These are phyloP conservation scores for Dactylellina cionopaga DNA, from an alignment of 2,329 filamentous ascomycete species.

Conservation along the genomic window DNA sequence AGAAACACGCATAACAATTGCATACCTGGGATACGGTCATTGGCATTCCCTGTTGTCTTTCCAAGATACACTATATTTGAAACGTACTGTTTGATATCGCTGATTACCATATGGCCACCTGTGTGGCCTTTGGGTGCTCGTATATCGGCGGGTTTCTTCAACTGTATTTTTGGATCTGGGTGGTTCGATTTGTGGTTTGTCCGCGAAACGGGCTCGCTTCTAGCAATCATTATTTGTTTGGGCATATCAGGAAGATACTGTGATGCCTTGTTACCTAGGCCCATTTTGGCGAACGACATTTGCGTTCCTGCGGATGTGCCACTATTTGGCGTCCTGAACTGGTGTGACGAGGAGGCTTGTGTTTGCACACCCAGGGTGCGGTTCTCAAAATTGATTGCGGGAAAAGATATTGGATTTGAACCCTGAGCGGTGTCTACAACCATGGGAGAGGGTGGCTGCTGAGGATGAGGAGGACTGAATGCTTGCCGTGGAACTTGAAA, in stretches of 20 bases:
- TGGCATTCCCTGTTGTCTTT: background rate
- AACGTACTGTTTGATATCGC: conserved; percentile 1
- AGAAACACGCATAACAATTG: background rate
- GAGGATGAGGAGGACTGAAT: no score
- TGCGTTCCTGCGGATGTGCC: no score
- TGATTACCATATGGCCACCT: conserved; percentile 4
- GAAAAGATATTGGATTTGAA: no score
- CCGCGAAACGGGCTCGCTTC: background rate
- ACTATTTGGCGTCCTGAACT: no score
- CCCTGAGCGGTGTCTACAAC: background rate
- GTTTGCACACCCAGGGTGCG: no score
- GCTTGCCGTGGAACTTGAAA: background rate
- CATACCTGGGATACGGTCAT: conserved; percentile 22
- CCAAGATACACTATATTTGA: conserved; percentile 25
- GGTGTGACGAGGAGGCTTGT: no score
- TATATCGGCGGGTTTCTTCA: background rate
- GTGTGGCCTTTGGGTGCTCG: background rate
- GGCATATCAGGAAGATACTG: background rate
- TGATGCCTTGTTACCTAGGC: background rate
- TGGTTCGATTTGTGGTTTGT: background rate
- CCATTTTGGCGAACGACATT: no score
- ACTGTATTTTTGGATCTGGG: background rate
- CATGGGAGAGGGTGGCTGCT: background rate
- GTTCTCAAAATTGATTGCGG: no score
- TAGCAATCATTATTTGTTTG: background rate